Conservation (phyloP, 345 rosid genomes). For the Citrus trifoliata region DNA sequence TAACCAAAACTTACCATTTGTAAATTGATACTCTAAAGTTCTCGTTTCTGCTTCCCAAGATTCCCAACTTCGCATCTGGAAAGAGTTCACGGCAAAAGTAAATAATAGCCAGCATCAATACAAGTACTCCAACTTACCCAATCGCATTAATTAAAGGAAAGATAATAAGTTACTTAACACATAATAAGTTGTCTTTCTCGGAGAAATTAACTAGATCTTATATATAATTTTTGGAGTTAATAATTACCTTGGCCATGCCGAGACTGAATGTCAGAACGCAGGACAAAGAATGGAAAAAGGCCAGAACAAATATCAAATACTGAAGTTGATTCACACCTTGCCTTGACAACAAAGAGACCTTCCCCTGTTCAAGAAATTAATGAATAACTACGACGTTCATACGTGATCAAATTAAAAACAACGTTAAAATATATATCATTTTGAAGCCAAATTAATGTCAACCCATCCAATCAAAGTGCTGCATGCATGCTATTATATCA, state of each 20-base stretch:
- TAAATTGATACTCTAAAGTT: slow-evolving; percentile 48
- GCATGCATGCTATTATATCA: neutral
- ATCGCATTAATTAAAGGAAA: too few species aligned
- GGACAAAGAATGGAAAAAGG: slow-evolving; percentile 50
- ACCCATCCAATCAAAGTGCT: neutral
- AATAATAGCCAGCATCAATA: slow-evolving; percentile 8
- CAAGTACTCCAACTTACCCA: slow-evolving; percentile 4
- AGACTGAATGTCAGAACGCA: slow-evolving; percentile 47
- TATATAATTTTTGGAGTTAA: too few species aligned
- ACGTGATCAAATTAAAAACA: neutral
- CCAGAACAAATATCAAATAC: slow-evolving; percentile 48
- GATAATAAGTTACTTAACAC: too few species aligned
- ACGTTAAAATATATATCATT: neutral
- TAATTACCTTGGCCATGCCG: slow-evolving; percentile 62
- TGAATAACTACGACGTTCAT: neutral
- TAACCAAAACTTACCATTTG: slow-evolving; percentile 34
- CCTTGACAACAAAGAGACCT: slow-evolving; percentile 45
- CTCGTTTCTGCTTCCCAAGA: slow-evolving; percentile 65
- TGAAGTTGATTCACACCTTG: slow-evolving; percentile 47
- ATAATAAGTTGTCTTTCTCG: too few species aligned
- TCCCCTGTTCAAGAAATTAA: slow-evolving; percentile 38
- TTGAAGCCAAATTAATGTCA: neutral
- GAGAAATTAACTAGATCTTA: too few species aligned
- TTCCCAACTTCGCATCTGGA: slow-evolving; percentile 57
- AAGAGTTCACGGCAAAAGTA: neutral